A percentile compares a stretch with the other conserved stretches of the same genome.
Evolutionary conservation across 116 monocot genomes (phyloP).

Genomic region (Iris pallida): DNA sequence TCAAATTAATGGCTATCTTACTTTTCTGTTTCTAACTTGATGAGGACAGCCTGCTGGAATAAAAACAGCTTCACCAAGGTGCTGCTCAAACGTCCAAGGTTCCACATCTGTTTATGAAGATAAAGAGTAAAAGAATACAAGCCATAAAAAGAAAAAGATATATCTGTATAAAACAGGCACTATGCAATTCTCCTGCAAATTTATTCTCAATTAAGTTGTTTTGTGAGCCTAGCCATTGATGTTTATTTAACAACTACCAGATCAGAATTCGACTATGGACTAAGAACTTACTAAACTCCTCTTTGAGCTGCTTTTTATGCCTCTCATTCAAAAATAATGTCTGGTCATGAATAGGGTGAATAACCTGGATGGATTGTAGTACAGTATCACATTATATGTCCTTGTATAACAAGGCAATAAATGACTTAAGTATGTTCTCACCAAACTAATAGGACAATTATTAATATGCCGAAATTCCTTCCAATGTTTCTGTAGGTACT

Average conservation of each 20-base stretch:
- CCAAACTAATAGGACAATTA: constrained; percentile 25
- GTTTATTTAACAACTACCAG: too few species aligned
- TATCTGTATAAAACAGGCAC: not conserved
- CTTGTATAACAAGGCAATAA: not conserved
- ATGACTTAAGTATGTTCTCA: constrained; percentile 10
- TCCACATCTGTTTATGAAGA: constrained; percentile 21
- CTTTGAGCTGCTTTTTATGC: constrained; percentile 41
- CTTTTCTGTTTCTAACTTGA: constrained; percentile 32
- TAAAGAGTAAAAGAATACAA: not conserved
- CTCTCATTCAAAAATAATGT: constrained; percentile 27
- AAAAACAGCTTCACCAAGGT: constrained; percentile 43
- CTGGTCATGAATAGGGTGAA: constrained; percentile 52
- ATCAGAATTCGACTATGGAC: not conserved
- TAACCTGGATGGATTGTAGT: constrained; percentile 21
- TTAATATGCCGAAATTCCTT: constrained; percentile 34
- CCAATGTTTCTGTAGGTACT: constrained; percentile 34
- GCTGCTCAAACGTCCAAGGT: constrained; percentile 39
- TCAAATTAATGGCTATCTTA: not conserved
- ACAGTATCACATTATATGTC: constrained; percentile 2
- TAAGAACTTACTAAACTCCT: constrained; percentile 31
- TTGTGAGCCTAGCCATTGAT: too few species aligned
- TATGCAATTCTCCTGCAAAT: too few species aligned
- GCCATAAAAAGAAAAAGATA: not conserved
- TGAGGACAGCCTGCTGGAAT: constrained; percentile 47
- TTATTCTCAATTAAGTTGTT: too few species aligned